Conservation (phyloP, 2,329 filamentous ascomycete species). For the Alternaria postmessia region DNA sequence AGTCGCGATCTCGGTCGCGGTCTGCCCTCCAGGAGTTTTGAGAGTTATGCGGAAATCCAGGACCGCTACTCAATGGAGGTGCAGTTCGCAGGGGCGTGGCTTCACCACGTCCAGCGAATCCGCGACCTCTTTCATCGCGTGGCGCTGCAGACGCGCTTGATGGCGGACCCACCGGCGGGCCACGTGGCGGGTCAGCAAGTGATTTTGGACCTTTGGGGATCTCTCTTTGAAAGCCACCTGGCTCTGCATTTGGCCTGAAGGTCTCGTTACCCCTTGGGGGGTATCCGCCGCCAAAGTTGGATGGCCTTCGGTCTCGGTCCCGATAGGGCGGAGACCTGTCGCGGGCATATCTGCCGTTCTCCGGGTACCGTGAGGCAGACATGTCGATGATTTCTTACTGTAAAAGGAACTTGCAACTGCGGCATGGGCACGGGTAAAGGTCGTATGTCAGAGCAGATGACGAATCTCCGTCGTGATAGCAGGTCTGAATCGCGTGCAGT, state of each 20-base stretch:
- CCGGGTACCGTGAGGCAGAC: slow-evolving; percentile 48
- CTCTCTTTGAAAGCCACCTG: slow-evolving; percentile 57
- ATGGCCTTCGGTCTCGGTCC: slow-evolving; percentile 73
- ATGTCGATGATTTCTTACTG: slow-evolving; percentile 28
- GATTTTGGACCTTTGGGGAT: slow-evolving; percentile 85
- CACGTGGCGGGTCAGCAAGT: slow-evolving; percentile 68
- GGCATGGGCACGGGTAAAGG: slow-evolving; percentile 23
- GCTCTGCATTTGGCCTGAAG: slow-evolving; percentile 40
- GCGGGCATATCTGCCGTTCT: slow-evolving; percentile 51
- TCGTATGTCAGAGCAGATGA: slow-evolving; percentile 1
- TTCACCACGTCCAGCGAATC: slow-evolving; percentile 67
- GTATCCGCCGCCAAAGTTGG: slow-evolving; percentile 67
- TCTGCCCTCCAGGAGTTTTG: slow-evolving; percentile 63
- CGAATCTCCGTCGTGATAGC: slow-evolving; percentile 2
- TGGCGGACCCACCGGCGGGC: slow-evolving; percentile 43
- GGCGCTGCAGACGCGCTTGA: slow-evolving; percentile 55
- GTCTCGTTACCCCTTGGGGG: slow-evolving; percentile 56
- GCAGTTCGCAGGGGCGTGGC: slow-evolving; percentile 67
- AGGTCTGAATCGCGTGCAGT: not conserved
- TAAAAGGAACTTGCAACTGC: slow-evolving; percentile 13
- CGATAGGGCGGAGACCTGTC: slow-evolving; percentile 63
- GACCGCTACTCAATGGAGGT: slow-evolving; percentile 54
- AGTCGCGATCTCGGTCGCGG: slow-evolving; percentile 59
- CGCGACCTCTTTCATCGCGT: slow-evolving; percentile 65
- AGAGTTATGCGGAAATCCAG: slow-evolving; percentile 43